phyloP scores from a whole-genome alignment of 208 protist species.

The Trypanosoma lewisi region DNA sequence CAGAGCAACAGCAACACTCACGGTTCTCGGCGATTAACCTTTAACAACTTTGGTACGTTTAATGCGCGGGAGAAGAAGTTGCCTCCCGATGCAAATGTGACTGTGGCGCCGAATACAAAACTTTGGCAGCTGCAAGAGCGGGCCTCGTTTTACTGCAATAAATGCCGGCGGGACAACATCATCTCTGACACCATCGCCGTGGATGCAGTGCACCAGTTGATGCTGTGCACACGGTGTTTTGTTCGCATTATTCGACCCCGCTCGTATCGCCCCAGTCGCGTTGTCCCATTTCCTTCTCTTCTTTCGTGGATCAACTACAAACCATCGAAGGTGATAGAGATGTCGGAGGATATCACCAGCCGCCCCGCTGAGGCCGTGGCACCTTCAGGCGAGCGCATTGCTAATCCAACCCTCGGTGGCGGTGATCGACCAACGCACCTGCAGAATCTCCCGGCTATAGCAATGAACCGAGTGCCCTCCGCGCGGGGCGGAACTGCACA shows the following conservation, averaged over 20 bases:
- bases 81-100: slow-evolving; percentile 66
- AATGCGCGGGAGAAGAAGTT: slow-evolving; percentile 59
- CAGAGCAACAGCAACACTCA: background rate
- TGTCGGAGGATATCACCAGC: slow-evolving; percentile 64
- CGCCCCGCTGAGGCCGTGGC: slow-evolving; percentile 78
- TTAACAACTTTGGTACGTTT: slow-evolving; percentile 75
- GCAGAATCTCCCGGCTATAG: slow-evolving; percentile 60
- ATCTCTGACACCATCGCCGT: slow-evolving; percentile 69
- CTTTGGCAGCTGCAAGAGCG: slow-evolving; percentile 68
- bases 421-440: slow-evolving; percentile 46
- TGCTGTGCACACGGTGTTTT: slow-evolving; percentile 73
- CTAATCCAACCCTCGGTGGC: slow-evolving; percentile 34
- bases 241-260: slow-evolving; percentile 73
- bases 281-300: slow-evolving; percentile 82
- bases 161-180: slow-evolving; percentile 77
- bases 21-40: slow-evolving; percentile 43
- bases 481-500: slow-evolving; percentile 9
- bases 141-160: slow-evolving; percentile 72
- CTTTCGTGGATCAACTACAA: slow-evolving; percentile 84
- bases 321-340: slow-evolving; percentile 54
- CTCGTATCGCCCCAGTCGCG: slow-evolving; percentile 64
- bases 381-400: slow-evolving; percentile 70
- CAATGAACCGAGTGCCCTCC: slow-evolving; percentile 49
- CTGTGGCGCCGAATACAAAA: slow-evolving; percentile 49
- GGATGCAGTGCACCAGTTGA: slow-evolving; percentile 59